Conservation (phyloP, 1,284 basidiomycete species). For the Rhodotorula sp. region DNA sequence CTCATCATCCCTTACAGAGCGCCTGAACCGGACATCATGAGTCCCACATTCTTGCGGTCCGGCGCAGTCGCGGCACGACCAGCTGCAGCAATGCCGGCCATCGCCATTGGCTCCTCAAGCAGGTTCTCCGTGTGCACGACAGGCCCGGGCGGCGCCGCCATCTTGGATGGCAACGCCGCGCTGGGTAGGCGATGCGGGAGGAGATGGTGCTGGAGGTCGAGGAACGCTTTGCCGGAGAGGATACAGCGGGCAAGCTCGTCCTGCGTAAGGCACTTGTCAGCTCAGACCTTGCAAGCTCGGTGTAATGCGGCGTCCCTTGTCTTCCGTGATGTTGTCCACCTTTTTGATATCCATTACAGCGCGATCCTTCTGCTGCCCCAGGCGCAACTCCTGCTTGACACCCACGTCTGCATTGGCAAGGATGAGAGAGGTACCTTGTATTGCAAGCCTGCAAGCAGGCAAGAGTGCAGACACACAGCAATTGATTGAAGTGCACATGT, state of each 20-base stretch:
- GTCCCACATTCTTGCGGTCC: too few relatives aligned
- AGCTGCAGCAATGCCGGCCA: too few relatives aligned
- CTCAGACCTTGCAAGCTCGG: too few relatives aligned
- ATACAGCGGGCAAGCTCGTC: conserved; percentile 32
- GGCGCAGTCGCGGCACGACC: too few relatives aligned
- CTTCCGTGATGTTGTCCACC: conserved; percentile 26
- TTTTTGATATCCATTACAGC: conserved; percentile 2
- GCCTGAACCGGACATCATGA: too few relatives aligned
- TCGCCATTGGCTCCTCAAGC: too few relatives aligned
- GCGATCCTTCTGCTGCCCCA: conserved; percentile 14
- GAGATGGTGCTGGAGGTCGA: conserved; percentile 26
- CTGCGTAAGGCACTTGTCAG: conserved; percentile 5
- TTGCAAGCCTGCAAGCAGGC: neutral
- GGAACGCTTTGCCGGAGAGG: conserved; percentile 24
- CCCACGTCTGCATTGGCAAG: neutral
- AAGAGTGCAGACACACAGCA: too few relatives aligned
- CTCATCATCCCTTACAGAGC: too few relatives aligned
- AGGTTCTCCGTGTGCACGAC: too few relatives aligned
- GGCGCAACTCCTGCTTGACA: conserved; percentile 8
- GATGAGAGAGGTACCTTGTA: conserved; percentile 29
- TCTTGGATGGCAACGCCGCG: too few relatives aligned
- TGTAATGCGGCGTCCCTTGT: conserved; percentile 14
- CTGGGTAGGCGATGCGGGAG: conserved; percentile 13
- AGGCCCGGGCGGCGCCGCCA: too few relatives aligned
- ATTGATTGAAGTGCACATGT: neutral